Evolutionary conservation across 2,329 filamentous ascomycete species (phyloP).

Genomic region (Calonectria hawksworthii): DNA sequence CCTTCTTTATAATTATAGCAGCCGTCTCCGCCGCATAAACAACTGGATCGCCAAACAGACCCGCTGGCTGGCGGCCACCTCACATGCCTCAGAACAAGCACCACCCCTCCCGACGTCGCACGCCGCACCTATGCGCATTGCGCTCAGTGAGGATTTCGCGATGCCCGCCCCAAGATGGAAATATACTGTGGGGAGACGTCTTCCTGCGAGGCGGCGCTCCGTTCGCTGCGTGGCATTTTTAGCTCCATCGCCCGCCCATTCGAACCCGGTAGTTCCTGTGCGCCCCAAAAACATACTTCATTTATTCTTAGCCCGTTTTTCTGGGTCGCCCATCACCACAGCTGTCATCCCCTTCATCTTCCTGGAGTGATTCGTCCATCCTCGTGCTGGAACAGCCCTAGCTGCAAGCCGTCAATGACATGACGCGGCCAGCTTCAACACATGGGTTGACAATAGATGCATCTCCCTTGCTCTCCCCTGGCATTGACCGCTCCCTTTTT

Average conservation of each 20-base stretch:
- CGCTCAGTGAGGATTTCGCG: not conserved
- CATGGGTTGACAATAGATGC: not conserved
- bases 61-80: not conserved
- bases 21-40: conserved; percentile 19
- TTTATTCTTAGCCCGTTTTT: conserved; percentile 3
- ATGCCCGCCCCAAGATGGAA: conserved; percentile 8
- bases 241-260: conserved; percentile 4
- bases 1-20: conserved; percentile 4
- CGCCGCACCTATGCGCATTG: conserved; percentile 3
- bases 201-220: conserved; percentile 1
- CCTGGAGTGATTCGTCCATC: not conserved
- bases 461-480: not conserved
- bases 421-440: not conserved
- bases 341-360: not conserved
- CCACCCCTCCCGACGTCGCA: not conserved
- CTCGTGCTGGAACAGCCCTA: not conserved
- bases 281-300: not conserved
- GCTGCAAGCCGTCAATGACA: not conserved
- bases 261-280: not conserved
- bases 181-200: not conserved
- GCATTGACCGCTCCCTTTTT: not conserved
- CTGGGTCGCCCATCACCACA: not conserved
- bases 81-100: not conserved
- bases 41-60: not conserved
- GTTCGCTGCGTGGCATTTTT: conserved; percentile 13